Evolutionary conservation across 1,284 basidiomycete species (phyloP).

Genomic region (Peniophora sp.): DNA sequence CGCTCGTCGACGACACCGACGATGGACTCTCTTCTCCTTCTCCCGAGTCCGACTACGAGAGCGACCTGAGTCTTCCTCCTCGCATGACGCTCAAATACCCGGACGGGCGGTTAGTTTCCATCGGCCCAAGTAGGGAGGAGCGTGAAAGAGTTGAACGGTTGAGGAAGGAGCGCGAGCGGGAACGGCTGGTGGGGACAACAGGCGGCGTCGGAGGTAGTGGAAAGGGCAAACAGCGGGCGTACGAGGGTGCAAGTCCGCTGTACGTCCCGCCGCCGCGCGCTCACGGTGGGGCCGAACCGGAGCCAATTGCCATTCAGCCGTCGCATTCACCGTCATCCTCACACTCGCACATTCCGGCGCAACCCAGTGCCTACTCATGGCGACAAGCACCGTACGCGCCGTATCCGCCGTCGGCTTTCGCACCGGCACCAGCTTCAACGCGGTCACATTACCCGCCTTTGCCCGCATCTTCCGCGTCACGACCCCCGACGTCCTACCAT

Average conservation of each 20-base stretch:
- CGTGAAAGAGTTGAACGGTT: background rate
- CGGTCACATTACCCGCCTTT: background rate
- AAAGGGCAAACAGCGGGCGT: background rate
- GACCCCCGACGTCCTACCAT: background rate
- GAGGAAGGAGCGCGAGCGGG: background rate
- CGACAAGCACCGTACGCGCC: background rate
- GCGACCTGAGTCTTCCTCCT: conserved; percentile 58
- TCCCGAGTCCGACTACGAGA: conserved; percentile 54
- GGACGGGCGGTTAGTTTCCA: conserved; percentile 57
- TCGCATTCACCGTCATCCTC: background rate
- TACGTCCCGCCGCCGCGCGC: conserved; percentile 1
- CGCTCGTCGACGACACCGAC: conserved; percentile 36
- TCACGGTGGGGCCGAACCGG: background rate
- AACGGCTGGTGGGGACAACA: background rate
- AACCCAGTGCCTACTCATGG: background rate
- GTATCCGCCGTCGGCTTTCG: background rate
- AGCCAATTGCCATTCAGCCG: background rate
- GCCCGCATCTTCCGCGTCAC: background rate
- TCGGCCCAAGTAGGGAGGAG: conserved; percentile 16
- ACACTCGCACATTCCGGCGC: background rate
- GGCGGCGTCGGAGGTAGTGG: background rate
- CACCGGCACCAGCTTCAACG: background rate
- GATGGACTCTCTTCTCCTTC: conserved; percentile 32
- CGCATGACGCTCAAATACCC: conserved; percentile 61
- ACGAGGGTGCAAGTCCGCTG: background rate